Evolutionary conservation across 495 filamentous ascomycete genomes (phyloP), one percentile per base, ranked within the genome.

Genomic region (Penicillium lagena): DNA sequence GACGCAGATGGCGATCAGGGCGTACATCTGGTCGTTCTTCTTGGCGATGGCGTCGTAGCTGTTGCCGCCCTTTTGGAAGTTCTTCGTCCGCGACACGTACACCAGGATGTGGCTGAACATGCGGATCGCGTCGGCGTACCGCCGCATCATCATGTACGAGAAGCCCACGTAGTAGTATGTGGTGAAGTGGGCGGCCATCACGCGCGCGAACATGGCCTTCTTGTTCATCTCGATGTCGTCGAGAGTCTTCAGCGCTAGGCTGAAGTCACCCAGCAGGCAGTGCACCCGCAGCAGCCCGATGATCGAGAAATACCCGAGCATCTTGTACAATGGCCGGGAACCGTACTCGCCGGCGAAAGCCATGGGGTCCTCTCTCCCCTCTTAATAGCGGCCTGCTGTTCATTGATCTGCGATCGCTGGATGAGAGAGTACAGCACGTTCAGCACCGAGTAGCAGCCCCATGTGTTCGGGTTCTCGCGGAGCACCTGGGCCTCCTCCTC

Each of bases 141-240:
- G 87, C 67, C 91, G 89, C 87, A 96, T 90, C 93, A 98, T 98
- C 93, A 98, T 97, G 81, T 98, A 98, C 55, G 88, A 94, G 82
- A 98, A 97, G 44, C 93, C 93, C 52, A 97, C 91, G 64, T 97
- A 98, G 82, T 98, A 98, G 79, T 98, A 98, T 47, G 93, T 98
- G 40, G 91, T 96, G 76, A 98, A 97, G 72, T 98, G 94, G 43
- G 93, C 93, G 40, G 93, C 94, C 93, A 97, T 97, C 58, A 97
- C 94, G 40, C 94, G 87, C 50, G 93, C 93, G 66, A 98, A 98
- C 87, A 96, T 96, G 52, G 94, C 91, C 76, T 97, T 97, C 81
- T 97, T 97, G 79, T 96, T 97, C 56, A 98, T 79, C 77, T 98
- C 93, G 57, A 98, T 96, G 60, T 97, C 94, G 66, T 98, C 93